phyloP scores from a whole-genome alignment of 768 basidiomycete genomes.

The Russula foetens region DNA sequence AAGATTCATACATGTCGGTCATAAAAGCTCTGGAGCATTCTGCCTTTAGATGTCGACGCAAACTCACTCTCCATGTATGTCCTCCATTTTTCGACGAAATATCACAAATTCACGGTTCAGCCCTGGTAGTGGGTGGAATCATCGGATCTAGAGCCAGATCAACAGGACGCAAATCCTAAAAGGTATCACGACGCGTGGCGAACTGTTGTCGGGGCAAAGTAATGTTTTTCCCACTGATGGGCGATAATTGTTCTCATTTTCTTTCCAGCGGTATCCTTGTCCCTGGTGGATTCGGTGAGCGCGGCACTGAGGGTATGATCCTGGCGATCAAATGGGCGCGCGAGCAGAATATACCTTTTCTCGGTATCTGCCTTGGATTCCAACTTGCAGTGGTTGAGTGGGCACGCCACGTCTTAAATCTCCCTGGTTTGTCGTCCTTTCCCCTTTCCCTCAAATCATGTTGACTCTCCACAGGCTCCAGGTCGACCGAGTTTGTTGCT shows the following conservation, averaged over 20 bases:
- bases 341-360: conserved; percentile 89
- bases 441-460: neutral
- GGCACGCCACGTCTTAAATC: conserved; percentile 74
- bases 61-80: conserved; percentile 69
- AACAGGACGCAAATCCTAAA: conserved; percentile 70
- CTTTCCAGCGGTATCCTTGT: conserved; percentile 81
- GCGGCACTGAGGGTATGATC: conserved; percentile 97
- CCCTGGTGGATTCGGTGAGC: conserved; percentile 89
- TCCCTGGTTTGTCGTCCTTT: conserved; percentile 42
- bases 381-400: conserved; percentile 95
- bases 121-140: conserved; percentile 86
- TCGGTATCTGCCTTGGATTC: conserved; percentile 97
- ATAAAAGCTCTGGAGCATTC: conserved; percentile 96
- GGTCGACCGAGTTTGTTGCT: conserved; percentile 73
- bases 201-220: conserved; percentile 85
- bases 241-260: conserved; percentile 10
- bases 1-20: conserved; percentile 98
- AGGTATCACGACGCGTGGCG: conserved; percentile 96
- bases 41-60: conserved; percentile 83
- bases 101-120: neutral
- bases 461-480: conserved; percentile 50
- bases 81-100: conserved; percentile 4
- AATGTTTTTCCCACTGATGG: conserved; percentile 23
- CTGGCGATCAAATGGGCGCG: conserved; percentile 96
- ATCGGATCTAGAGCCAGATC: conserved; percentile 77